Conservation (phyloP, 495 filamentous ascomycete species). For the Penicillium paradoxum region DNA sequence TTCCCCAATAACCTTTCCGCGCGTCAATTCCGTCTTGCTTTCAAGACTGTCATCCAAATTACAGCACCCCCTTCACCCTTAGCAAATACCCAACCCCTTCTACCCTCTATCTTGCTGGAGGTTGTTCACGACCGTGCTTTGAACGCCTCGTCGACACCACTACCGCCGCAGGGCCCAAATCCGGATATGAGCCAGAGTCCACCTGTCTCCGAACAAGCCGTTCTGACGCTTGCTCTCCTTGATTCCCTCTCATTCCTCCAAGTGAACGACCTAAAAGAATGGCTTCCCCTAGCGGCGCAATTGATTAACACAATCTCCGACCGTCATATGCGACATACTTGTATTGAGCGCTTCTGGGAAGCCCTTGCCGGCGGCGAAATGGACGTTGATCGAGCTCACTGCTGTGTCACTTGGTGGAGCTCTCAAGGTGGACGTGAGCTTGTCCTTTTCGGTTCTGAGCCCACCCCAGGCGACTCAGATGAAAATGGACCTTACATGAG, state of each 20-base stretch:
- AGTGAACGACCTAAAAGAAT: conserved; percentile 65
- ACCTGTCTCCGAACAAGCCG: conserved; percentile 73
- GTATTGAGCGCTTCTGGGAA: conserved; percentile 78
- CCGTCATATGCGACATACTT: conserved; percentile 55
- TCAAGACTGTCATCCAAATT: conserved; percentile 83
- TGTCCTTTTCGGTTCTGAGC: conserved; percentile 53
- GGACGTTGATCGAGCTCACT: conserved; percentile 78
- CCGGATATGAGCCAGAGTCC: conserved; percentile 27
- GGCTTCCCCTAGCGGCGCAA: conserved; percentile 66
- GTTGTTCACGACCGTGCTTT: conserved; percentile 66
- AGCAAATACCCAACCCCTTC: conserved; percentile 62
- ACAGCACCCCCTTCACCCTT: conserved; percentile 76
- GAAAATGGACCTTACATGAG: conserved; percentile 51
- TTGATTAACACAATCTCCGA: conserved; percentile 61
- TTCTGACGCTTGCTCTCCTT: conserved; percentile 71
- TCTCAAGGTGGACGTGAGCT: conserved; percentile 62
- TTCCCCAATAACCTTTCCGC: conserved; percentile 81
- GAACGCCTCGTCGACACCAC: conserved; percentile 46
- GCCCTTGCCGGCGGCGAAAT: conserved; percentile 80
- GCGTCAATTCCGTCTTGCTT: conserved; percentile 88
- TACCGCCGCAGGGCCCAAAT: conserved; percentile 34
- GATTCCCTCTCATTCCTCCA: conserved; percentile 76
- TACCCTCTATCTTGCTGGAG: conserved; percentile 77
- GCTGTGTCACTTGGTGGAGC: conserved; percentile 86
- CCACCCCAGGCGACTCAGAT: conserved; percentile 13